Conservation (phyloP, 2,329 filamentous ascomycete species). For the Ploettnerulaceae sp. region DNA sequence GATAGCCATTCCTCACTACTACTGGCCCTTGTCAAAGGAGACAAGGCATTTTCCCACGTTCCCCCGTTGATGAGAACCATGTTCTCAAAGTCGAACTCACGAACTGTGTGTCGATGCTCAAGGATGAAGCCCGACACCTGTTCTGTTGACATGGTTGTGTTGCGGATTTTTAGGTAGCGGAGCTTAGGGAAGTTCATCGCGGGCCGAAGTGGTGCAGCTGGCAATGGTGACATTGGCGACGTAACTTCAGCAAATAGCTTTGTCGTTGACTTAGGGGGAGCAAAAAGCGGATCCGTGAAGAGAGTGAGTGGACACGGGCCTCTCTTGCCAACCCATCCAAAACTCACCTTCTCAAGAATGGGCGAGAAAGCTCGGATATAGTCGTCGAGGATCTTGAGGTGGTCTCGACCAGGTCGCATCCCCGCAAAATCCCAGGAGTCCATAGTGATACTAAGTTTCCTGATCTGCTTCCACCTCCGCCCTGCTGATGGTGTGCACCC, state of each 20-base stretch:
- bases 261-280: slow-evolving; percentile 46
- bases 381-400: slow-evolving; percentile 74
- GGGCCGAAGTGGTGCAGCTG: slow-evolving; percentile 46
- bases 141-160: slow-evolving; percentile 63
- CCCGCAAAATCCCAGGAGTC: slow-evolving; percentile 63
- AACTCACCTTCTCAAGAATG: slow-evolving; percentile 64
- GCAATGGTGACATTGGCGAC: slow-evolving; percentile 58
- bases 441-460: slow-evolving; percentile 66
- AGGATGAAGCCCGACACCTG: slow-evolving; percentile 68
- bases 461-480: slow-evolving; percentile 73
- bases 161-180: slow-evolving; percentile 65
- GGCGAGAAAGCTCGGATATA: slow-evolving; percentile 69
- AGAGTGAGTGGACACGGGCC: slow-evolving; percentile 71
- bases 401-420: slow-evolving; percentile 57
- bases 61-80: slow-evolving; percentile 63
- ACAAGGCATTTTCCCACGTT: slow-evolving; percentile 78
- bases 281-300: slow-evolving; percentile 59
- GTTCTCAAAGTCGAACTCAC: slow-evolving; percentile 76
- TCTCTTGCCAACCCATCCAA: slow-evolving; percentile 69
- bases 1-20: slow-evolving; percentile 37
- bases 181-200: slow-evolving; percentile 64
- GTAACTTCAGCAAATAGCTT: slow-evolving; percentile 63
- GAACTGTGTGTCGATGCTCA: slow-evolving; percentile 61
- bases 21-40: slow-evolving; percentile 53
- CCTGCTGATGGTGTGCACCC: slow-evolving; percentile 68